Conservation (phyloP, 805 yeast species). For the Candida sanyiensis region DNA sequence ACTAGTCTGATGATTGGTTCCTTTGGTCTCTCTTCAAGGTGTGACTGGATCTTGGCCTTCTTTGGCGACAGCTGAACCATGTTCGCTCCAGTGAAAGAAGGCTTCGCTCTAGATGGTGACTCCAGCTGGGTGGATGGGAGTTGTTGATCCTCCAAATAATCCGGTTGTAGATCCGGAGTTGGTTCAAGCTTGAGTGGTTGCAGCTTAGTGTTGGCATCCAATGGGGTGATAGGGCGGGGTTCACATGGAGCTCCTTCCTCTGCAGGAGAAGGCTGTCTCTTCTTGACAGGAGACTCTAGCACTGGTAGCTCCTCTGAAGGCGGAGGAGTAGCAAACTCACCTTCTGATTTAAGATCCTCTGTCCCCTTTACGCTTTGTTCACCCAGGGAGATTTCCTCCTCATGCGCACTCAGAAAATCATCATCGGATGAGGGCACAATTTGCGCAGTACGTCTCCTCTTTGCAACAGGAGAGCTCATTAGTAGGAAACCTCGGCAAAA, state of each 20-base stretch:
- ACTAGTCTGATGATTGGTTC: constrained; percentile 57
- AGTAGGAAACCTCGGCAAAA: too few species aligned
- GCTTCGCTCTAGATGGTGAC: constrained; percentile 32
- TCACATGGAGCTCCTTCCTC: constrained; percentile 24
- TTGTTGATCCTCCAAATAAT: constrained; percentile 4
- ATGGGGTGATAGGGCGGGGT: constrained; percentile 12
- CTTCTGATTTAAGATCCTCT: too few species aligned
- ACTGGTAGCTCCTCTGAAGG: not conserved
- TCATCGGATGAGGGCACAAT: constrained; percentile 13
- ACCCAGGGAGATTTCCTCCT: constrained; percentile 10
- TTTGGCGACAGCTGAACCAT: constrained; percentile 37
- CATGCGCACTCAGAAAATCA: constrained; percentile 12
- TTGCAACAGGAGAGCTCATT: constrained; percentile 26
- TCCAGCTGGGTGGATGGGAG: constrained; percentile 12
- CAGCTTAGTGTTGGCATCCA: constrained; percentile 18
- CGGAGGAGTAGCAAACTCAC: too few species aligned
- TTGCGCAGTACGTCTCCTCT: constrained; percentile 17
- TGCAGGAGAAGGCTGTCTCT: constrained; percentile 14
- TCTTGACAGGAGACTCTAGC: constrained; percentile 19
- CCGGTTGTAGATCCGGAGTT: constrained; percentile 10
- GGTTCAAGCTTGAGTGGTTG: constrained; percentile 17
- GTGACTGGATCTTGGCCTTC: constrained; percentile 29
- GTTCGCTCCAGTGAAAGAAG: constrained; percentile 32
- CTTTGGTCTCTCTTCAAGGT: constrained; percentile 22
- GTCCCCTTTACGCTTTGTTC: constrained; percentile 20